Conservation (phyloP, 192 early-diverging fungal species). For the Podila horticola region DNA sequence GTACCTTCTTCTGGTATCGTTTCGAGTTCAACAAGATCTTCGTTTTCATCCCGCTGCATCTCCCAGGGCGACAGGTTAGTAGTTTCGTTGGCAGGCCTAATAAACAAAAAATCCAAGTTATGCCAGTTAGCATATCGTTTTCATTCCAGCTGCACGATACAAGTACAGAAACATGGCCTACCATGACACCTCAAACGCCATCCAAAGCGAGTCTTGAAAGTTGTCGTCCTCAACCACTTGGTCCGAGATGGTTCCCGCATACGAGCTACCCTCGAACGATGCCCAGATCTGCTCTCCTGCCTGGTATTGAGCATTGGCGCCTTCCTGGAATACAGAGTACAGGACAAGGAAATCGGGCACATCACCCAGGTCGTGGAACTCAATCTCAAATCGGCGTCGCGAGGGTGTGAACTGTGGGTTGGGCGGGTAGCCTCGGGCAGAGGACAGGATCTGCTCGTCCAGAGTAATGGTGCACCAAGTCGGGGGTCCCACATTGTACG, state of each 20-base stretch:
- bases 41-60: conserved; percentile 44
- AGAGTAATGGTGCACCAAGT: conserved; percentile 67
- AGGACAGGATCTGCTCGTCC: conserved; percentile 55
- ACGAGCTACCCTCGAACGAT: conserved; percentile 71
- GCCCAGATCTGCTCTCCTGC: conserved; percentile 68
- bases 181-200: conserved; percentile 62
- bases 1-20: conserved; percentile 62
- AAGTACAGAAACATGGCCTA: conserved; percentile 10
- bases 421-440: conserved; percentile 28
- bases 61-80: conserved; percentile 52
- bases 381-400: conserved; percentile 56
- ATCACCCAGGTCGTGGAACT: conserved; percentile 78
- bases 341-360: conserved; percentile 78
- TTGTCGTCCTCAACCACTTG: conserved; percentile 53
- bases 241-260: conserved; percentile 63
- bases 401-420: conserved; percentile 38
- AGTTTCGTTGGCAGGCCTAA: conserved; percentile 34
- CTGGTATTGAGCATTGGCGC: conserved; percentile 57
- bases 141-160: no score
- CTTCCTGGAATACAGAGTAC: conserved; percentile 67
- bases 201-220: conserved; percentile 60
- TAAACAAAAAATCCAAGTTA: not conserved
- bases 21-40: conserved; percentile 21
- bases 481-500: conserved; percentile 76
- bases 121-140: no score